These are phyloP conservation scores for Cryptococcus maquisensis DNA, from an alignment of 1,284 basidiomycete genomes.

Conservation along the genomic window DNA sequence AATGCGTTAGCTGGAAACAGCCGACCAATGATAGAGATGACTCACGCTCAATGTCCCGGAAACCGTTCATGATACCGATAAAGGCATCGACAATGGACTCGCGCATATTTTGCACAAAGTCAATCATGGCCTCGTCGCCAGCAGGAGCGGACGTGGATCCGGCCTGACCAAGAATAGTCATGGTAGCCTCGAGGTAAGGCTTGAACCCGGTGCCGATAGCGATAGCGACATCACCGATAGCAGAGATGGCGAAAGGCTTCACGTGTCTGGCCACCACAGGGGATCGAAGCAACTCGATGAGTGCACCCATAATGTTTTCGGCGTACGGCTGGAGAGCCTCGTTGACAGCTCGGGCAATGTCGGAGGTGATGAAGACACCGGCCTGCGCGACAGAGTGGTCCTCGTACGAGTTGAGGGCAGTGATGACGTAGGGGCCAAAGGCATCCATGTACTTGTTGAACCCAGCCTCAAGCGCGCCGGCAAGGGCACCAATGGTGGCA, in stretches of 20 bases:
- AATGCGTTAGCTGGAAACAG: neutral
- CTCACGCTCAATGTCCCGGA: slow-evolving; percentile 68
- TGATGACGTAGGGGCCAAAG: slow-evolving; percentile 84
- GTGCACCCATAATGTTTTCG: slow-evolving; percentile 79
- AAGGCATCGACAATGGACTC: slow-evolving; percentile 97
- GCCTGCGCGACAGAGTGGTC: slow-evolving; percentile 94
- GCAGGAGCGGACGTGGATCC: slow-evolving; percentile 78
- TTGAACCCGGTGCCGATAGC: slow-evolving; percentile 84
- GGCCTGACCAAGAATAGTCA: slow-evolving; percentile 87
- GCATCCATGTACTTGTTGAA: slow-evolving; percentile 87
- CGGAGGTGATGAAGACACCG: slow-evolving; percentile 91
- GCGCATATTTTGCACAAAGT: slow-evolving; percentile 85
- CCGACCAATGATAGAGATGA: slow-evolving; percentile 46
- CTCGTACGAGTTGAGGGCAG: slow-evolving; percentile 87
- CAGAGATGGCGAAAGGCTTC: slow-evolving; percentile 91
- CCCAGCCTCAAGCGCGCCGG: slow-evolving; percentile 68
- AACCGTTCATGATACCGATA: slow-evolving; percentile 85
- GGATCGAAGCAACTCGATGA: slow-evolving; percentile 88
- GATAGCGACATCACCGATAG: slow-evolving; percentile 95
- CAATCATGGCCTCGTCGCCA: slow-evolving; percentile 51
- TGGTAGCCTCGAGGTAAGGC: slow-evolving; percentile 83
- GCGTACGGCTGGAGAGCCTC: slow-evolving; percentile 79
- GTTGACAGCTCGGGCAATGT: slow-evolving; percentile 87
- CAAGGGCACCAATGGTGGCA: slow-evolving; percentile 86
- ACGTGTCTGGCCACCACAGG: slow-evolving; percentile 88